These are phyloP conservation scores for Cicer bijugum DNA, from an alignment of 306 rosid genomes.

Conservation along the genomic window DNA sequence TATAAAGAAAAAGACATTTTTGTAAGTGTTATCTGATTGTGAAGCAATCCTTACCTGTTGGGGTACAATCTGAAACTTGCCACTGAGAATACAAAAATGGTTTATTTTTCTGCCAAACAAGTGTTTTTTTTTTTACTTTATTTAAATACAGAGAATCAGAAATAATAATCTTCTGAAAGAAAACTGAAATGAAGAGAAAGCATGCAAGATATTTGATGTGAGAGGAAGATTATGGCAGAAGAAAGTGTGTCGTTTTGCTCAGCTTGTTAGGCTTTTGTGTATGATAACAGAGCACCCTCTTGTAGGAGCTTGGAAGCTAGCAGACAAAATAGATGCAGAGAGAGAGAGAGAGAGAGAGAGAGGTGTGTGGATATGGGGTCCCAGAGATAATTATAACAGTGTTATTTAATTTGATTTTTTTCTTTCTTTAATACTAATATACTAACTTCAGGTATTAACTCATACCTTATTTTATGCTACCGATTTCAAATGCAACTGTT, in stretches of 20 bases:
- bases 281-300: constrained; percentile 11
- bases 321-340: constrained; percentile 41
- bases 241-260: constrained; percentile 15
- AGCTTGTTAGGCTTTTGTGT: constrained; percentile 20
- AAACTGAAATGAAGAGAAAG: constrained; percentile 28
- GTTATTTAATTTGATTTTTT: too few species aligned
- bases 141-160: constrained; percentile 37
- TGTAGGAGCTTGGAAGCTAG: constrained; percentile 31
- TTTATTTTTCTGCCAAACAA: constrained; percentile 32
- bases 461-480: too few species aligned
- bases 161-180: background rate
- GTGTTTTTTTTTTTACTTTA: background rate
- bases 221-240: constrained; percentile 37
- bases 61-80: constrained; percentile 40
- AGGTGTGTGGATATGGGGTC: too few species aligned
- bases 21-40: constrained; percentile 30
- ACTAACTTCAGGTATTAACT: too few species aligned
- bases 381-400: too few species aligned
- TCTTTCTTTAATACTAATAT: too few species aligned
- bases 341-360: background rate
- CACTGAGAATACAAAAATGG: constrained; percentile 46
- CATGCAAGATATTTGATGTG: constrained; percentile 27
- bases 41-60: constrained; percentile 39
- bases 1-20: background rate
- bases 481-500: too few species aligned